These are phyloP conservation scores for Sorghum bicolor DNA, from an alignment of 176 grass and related monocot species.

Conservation along the genomic window Sorghum_bicolor_NCBIv3 NC_012870.2:10956501-10957000, in stretches of 20 bases:
- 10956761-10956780: constrained; percentile 33
- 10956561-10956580: constrained; percentile 93
- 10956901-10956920: neutral
- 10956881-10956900: neutral
- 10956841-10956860: neutral
- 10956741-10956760: constrained; percentile 92
- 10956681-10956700: constrained; percentile 96
- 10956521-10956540: constrained; percentile 94
- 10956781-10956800: constrained; percentile 3
- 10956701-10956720: constrained; percentile 63
- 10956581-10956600: constrained; percentile 84
- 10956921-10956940: neutral
- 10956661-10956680: constrained; percentile 95
- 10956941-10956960: neutral
- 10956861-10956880: neutral
- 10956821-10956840: neutral
- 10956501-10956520: constrained; percentile 98
- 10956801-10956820: neutral
- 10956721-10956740: constrained; percentile 93
- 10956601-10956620: constrained; percentile 94
- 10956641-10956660: constrained; percentile 93
- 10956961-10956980: neutral
- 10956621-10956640: constrained; percentile 85
- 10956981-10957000: neutral
- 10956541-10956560: constrained; percentile 99